phyloP scores from a whole-genome alignment of 2,329 filamentous ascomycete genomes.

The Parastagonospora avenae region DNA sequence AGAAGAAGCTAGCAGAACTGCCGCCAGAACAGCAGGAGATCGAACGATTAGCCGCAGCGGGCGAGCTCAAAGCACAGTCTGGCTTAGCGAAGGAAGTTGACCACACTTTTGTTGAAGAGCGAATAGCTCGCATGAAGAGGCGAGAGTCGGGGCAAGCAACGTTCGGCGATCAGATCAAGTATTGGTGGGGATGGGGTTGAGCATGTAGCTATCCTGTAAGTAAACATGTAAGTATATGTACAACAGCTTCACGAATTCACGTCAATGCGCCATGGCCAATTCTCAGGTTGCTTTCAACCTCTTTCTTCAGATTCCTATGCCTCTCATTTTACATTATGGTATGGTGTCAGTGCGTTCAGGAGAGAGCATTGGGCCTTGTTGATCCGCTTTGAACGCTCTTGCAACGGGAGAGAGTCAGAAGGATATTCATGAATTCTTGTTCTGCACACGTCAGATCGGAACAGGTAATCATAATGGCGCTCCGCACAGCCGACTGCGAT shows the following conservation, averaged over 20 bases:
- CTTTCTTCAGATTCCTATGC: no score
- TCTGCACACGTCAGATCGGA: no score
- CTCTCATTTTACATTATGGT: no score
- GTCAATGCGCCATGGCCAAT: neutral
- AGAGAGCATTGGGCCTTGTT: no score
- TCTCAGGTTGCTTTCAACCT: neutral
- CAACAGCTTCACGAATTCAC: slow-evolving; percentile 1
- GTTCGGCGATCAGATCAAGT: slow-evolving; percentile 46
- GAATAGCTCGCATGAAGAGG: slow-evolving; percentile 42
- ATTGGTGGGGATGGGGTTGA: slow-evolving; percentile 44
- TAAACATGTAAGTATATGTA: slow-evolving; percentile 12
- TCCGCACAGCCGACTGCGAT: no score
- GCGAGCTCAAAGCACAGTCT: slow-evolving; percentile 39
- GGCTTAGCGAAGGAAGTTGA: slow-evolving; percentile 41
- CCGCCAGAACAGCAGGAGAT: slow-evolving; percentile 39
- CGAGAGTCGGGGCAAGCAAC: slow-evolving; percentile 43
- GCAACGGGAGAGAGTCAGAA: no score
- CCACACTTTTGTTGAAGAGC: slow-evolving; percentile 40
- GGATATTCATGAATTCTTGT: no score
- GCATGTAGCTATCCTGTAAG: slow-evolving; percentile 8
- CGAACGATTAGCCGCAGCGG: slow-evolving; percentile 40
- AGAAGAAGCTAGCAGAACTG: slow-evolving; percentile 38
- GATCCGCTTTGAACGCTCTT: no score
- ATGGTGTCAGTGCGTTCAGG: no score
- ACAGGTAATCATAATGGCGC: no score